These are phyloP conservation scores for Sarocladium oryzae DNA, from an alignment of 2,329 filamentous ascomycete species.

Conservation along the genomic window DNA sequence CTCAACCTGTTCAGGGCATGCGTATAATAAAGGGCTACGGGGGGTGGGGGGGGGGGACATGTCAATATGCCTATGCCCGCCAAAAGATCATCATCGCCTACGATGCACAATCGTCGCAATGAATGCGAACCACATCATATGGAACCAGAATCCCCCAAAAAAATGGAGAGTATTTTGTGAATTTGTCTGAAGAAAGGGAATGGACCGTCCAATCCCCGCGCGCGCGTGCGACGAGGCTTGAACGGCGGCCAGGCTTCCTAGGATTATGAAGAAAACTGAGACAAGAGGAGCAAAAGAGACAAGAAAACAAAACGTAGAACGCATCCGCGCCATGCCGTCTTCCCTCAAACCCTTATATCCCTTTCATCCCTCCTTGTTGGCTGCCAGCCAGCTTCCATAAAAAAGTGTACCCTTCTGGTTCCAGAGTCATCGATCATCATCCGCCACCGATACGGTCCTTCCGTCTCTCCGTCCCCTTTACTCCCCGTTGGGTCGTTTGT, in stretches of 20 bases:
- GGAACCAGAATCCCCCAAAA: no score
- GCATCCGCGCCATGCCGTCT: constrained; percentile 7
- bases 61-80: no score
- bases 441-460: neutral
- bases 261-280: constrained; percentile 11
- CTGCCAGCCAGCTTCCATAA: neutral
- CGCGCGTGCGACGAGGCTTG: neutral
- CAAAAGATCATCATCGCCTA: no score
- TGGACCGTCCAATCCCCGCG: neutral
- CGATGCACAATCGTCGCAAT: no score
- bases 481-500: constrained; percentile 9
- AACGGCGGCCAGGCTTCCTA: constrained; percentile 7
- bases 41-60: no score
- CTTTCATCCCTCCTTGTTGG: neutral
- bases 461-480: neutral
- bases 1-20: no score
- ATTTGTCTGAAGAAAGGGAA: constrained; percentile 12
- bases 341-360: neutral
- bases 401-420: neutral
- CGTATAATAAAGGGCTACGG: no score
- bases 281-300: constrained; percentile 15
- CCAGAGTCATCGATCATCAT: constrained; percentile 1
- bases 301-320: constrained; percentile 14
- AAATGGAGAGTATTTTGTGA: constrained; percentile 14
- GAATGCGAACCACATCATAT: no score